These are phyloP conservation scores for Metarhizium sp. DNA, from an alignment of 2,329 filamentous ascomycete species.

Conservation along the genomic window DNA sequence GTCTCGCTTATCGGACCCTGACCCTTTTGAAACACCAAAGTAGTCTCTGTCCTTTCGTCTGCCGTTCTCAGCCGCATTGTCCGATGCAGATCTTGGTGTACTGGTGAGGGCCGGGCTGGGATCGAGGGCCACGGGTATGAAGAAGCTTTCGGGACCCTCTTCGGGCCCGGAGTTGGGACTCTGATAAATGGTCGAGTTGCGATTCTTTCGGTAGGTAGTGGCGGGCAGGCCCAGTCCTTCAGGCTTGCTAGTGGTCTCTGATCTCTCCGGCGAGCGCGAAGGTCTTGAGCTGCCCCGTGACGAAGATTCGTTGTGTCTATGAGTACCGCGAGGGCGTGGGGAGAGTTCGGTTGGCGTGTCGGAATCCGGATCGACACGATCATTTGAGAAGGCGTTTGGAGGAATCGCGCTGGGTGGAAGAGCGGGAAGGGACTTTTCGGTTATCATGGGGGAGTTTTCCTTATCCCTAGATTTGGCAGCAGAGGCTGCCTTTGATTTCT, in stretches of 20 bases:
- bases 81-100: conserved; percentile 45
- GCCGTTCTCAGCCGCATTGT: conserved; percentile 32
- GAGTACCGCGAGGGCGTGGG: conserved; percentile 46
- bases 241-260: conserved; percentile 27
- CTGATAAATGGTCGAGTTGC: conserved; percentile 58
- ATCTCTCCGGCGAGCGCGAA: conserved; percentile 45
- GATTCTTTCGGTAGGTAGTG: conserved; percentile 68
- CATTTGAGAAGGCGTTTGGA: conserved; percentile 50
- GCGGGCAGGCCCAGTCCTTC: conserved; percentile 63
- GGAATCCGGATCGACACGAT: conserved; percentile 50
- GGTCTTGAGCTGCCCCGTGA: conserved; percentile 45
- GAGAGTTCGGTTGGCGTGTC: conserved; percentile 63
- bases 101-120: conserved; percentile 50
- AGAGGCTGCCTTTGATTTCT: conserved; percentile 66
- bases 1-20: conserved; percentile 32
- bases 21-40: conserved; percentile 38
- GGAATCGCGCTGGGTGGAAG: conserved; percentile 68
- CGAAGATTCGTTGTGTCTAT: conserved; percentile 42
- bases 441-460: conserved; percentile 56
- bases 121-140: conserved; percentile 68
- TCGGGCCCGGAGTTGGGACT: conserved; percentile 35
- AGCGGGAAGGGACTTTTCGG: conserved; percentile 89
- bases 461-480: conserved; percentile 52
- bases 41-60: conserved; percentile 51
- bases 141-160: conserved; percentile 59